Conservation (phyloP, 2,329 filamentous ascomycete species). For the Trichoderma pleuroti region DNA sequence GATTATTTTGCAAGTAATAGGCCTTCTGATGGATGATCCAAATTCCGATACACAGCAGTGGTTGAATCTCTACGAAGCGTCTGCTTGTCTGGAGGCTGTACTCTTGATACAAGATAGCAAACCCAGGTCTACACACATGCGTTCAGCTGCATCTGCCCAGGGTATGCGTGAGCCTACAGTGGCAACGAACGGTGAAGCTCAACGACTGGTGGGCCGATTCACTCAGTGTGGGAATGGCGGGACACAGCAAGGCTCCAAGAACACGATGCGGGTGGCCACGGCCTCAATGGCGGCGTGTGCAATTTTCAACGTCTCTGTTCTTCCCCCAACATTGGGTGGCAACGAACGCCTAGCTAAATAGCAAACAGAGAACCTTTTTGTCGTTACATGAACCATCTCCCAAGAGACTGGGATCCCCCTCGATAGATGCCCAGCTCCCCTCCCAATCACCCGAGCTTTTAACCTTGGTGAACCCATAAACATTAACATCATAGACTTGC, state of each 20-base stretch:
- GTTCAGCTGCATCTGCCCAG: not conserved
- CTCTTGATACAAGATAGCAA: not conserved
- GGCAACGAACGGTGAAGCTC: not conserved
- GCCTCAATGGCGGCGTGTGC: not conserved
- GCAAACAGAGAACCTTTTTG: not conserved
- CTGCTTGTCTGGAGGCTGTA: not conserved
- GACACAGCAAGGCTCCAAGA: conserved; percentile 6
- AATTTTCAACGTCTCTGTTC: not conserved
- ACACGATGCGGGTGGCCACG: not conserved
- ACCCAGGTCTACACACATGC: not conserved
- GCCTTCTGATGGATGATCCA: not conserved
- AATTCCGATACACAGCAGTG: not conserved
- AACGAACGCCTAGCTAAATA: conserved; percentile 1
- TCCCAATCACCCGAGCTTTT: not conserved
- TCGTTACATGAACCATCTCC: conserved; percentile 9
- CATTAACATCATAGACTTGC: not conserved
- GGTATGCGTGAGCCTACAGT: not conserved
- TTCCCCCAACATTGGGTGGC: not conserved
- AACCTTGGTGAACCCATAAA: not conserved
- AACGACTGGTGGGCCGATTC: not conserved
- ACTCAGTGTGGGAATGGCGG: conserved; percentile 13
- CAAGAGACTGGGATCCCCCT: not conserved
- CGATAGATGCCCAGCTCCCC: not conserved
- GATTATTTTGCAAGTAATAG: not conserved
- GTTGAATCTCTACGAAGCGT: not conserved